Evolutionary conservation across 1,139 yeast genomes (phyloP).

Genomic region (Fermentozyma sake): DNA sequence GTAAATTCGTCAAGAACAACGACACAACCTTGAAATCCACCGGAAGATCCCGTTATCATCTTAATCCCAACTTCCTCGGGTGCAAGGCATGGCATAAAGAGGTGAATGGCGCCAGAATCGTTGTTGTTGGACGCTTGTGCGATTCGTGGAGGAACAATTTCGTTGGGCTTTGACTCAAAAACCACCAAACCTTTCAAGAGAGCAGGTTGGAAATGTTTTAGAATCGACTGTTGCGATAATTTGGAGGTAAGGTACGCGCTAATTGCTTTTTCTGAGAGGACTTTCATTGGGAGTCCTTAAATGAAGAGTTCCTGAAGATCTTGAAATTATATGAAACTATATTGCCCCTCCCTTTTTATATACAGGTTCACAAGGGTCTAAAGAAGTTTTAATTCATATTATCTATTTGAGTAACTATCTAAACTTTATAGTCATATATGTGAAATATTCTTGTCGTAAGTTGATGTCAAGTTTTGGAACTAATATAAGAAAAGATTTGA

Average conservation of each 20-base stretch:
- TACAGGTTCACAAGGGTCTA: no score
- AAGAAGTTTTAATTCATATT: no score
- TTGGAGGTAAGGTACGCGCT: slow-evolving; percentile 12
- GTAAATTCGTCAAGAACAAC: slow-evolving; percentile 44
- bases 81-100: slow-evolving; percentile 65
- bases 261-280: slow-evolving; percentile 24
- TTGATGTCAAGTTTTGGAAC: no score
- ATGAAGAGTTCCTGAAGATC: background rate
- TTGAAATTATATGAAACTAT: background rate
- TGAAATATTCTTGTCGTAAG: no score
- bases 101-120: slow-evolving; percentile 34
- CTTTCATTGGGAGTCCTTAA: slow-evolving; percentile 18
- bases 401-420: no score
- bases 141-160: slow-evolving; percentile 35
- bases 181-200: slow-evolving; percentile 21
- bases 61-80: slow-evolving; percentile 42
- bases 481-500: no score
- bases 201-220: slow-evolving; percentile 23
- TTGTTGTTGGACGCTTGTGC: slow-evolving; percentile 19
- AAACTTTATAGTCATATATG: no score
- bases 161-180: slow-evolving; percentile 18
- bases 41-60: slow-evolving; percentile 48
- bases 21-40: slow-evolving; percentile 52
- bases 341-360: no score
- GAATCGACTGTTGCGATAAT: slow-evolving; percentile 17